Conservation (phyloP, 345 rosid species). For the Murraya paniculata region DNA sequence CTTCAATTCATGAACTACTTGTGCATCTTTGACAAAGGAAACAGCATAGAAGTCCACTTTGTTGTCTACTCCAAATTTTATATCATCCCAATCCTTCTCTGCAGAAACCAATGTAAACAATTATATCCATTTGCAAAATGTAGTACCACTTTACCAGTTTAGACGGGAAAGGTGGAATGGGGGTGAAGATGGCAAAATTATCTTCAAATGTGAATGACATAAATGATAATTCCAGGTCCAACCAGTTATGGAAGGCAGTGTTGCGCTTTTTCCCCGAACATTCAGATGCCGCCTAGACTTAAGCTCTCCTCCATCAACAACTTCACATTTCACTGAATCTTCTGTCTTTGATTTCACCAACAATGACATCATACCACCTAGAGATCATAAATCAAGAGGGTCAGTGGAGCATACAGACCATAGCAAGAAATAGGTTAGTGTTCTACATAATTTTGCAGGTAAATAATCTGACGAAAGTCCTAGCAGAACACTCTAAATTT, state of each 20-base stretch:
- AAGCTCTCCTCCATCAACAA: constrained; percentile 97
- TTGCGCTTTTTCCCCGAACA: constrained; percentile 98
- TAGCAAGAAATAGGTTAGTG: background rate
- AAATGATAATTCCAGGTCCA: constrained; percentile 13
- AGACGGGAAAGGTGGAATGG: background rate
- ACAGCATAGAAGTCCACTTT: constrained; percentile 95
- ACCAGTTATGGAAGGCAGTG: constrained; percentile 98
- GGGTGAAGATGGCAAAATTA: background rate
- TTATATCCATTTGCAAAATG: constrained; percentile 9
- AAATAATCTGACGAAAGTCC: background rate
- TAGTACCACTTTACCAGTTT: background rate
- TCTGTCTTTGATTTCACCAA: constrained; percentile 87
- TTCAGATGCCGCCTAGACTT: constrained; percentile 96
- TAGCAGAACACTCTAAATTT: background rate
- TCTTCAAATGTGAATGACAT: background rate
- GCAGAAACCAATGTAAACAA: constrained; percentile 25
- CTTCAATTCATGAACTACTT: constrained; percentile 98
- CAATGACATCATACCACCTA: constrained; percentile 99
- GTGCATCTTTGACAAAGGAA: constrained; percentile 97
- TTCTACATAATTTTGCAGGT: background rate
- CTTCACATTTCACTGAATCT: constrained; percentile 93
- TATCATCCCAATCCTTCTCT: constrained; percentile 99
- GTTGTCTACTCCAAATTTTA: constrained; percentile 96
- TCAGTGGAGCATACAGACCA: constrained; percentile 6
- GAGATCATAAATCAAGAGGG: constrained; percentile 19